These are phyloP conservation scores for Cryptococcus neoformans DNA, from an alignment of 1,284 basidiomycete species.

Conservation along the genomic window DNA sequence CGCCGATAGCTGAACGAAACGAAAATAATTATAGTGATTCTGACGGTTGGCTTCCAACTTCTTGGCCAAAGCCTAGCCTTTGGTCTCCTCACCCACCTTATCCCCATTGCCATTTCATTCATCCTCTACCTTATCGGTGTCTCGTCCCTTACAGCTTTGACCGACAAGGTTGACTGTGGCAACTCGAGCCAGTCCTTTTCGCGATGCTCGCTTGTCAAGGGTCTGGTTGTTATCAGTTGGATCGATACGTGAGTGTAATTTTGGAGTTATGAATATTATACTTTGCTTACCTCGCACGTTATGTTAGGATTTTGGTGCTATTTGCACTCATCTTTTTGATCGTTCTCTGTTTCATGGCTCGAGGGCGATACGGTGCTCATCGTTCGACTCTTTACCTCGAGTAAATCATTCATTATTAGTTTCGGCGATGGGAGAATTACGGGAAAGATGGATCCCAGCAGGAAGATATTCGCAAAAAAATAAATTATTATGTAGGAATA, in stretches of 20 bases:
- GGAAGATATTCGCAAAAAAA: too few species aligned
- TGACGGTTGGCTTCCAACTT: slow-evolving; percentile 45
- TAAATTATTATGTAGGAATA: too few species aligned
- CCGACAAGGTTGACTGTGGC: slow-evolving; percentile 41
- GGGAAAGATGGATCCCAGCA: too few species aligned
- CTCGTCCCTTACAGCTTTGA: slow-evolving; percentile 45
- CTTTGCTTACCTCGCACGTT: not conserved
- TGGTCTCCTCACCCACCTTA: slow-evolving; percentile 47
- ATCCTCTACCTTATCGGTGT: slow-evolving; percentile 50
- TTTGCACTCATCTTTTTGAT: slow-evolving; percentile 42
- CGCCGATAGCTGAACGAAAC: not conserved
- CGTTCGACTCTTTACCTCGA: slow-evolving; percentile 39
- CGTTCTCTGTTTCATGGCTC: slow-evolving; percentile 46
- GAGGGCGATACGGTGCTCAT: slow-evolving; percentile 40
- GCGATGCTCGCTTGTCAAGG: slow-evolving; percentile 47
- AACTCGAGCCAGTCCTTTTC: slow-evolving; percentile 27
- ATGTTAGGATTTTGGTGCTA: slow-evolving; percentile 27
- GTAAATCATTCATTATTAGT: slow-evolving; percentile 8
- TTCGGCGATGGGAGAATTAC: too few species aligned
- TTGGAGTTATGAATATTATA: not conserved
- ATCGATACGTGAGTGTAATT: slow-evolving; percentile 42
- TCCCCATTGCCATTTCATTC: slow-evolving; percentile 42
- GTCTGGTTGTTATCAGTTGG: slow-evolving; percentile 46
- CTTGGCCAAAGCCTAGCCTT: slow-evolving; percentile 38
- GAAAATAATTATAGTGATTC: slow-evolving; percentile 28